Evolutionary conservation across 495 filamentous ascomycete species (phyloP).

Genomic region (Tetracladium marchalianum): DNA sequence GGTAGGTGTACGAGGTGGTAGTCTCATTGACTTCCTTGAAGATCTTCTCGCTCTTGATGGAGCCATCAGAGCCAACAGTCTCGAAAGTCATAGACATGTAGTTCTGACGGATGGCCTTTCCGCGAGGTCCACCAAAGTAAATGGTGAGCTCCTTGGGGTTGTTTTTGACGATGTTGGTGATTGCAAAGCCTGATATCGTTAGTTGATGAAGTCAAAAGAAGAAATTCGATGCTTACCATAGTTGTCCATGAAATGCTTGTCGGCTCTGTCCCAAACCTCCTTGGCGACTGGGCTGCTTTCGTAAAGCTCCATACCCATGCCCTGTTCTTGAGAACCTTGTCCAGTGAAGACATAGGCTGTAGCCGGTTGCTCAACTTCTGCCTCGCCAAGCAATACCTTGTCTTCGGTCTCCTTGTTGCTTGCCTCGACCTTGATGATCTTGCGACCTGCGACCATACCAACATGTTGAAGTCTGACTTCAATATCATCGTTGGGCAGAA

Average conservation of each 20-base stretch:
- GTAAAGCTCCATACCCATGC: constrained; percentile 99
- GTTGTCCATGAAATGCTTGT: constrained; percentile 96
- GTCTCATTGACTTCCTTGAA: constrained; percentile 94
- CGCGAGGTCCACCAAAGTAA: constrained; percentile 92
- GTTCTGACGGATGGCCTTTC: constrained; percentile 94
- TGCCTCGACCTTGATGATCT: constrained; percentile 97
- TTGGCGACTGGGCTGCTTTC: constrained; percentile 82
- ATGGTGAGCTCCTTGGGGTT: constrained; percentile 99
- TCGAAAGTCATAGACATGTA: constrained; percentile 99
- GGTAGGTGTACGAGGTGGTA: constrained; percentile 92
- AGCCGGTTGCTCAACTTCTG: constrained; percentile 97
- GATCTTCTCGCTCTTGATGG: constrained; percentile 95
- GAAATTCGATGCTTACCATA: constrained; percentile 56
- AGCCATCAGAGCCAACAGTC: constrained; percentile 80
- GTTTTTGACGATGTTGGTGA: constrained; percentile 98
- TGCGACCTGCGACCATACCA: constrained; percentile 94
- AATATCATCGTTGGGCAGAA: constrained; percentile 90
- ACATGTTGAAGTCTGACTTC: constrained; percentile 90
- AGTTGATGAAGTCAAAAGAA: constrained; percentile 17
- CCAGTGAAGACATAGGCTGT: constrained; percentile 97
- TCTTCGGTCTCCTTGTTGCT: constrained; percentile 90
- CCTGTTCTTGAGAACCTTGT: constrained; percentile 95
- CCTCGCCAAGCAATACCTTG: constrained; percentile 88
- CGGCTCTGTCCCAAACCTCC: constrained; percentile 97
- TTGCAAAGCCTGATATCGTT: constrained; percentile 65